Evolutionary conservation across 2,329 filamentous ascomycete genomes (phyloP).

Genomic region (Falciphora oryzae): DNA sequence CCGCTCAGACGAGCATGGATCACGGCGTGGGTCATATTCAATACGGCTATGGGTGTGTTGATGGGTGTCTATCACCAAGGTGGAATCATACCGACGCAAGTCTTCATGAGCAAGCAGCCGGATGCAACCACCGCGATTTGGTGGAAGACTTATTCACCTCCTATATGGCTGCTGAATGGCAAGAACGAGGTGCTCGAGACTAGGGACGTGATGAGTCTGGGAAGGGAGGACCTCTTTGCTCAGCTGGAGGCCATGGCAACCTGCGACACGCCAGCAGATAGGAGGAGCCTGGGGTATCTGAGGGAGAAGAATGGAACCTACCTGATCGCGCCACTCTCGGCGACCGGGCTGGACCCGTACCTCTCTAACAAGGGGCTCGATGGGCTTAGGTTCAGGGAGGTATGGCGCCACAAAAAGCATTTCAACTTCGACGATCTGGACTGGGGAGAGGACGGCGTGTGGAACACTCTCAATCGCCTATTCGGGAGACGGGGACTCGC

Average conservation of each 20-base stretch:
- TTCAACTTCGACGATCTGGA: slow-evolving; percentile 77
- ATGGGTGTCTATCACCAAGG: slow-evolving; percentile 84
- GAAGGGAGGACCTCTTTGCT: slow-evolving; percentile 52
- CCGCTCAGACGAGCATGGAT: slow-evolving; percentile 49
- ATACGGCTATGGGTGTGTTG: slow-evolving; percentile 58
- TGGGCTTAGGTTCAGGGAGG: slow-evolving; percentile 59
- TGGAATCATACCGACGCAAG: slow-evolving; percentile 68
- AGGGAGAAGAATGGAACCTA: slow-evolving; percentile 61
- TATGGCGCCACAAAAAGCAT: slow-evolving; percentile 64
- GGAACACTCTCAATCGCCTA: slow-evolving; percentile 63
- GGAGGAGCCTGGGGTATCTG: slow-evolving; percentile 48
- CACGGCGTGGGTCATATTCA: slow-evolving; percentile 62
- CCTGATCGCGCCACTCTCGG: slow-evolving; percentile 68
- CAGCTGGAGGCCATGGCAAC: slow-evolving; percentile 54
- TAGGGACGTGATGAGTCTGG: slow-evolving; percentile 67
- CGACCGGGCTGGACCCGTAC: slow-evolving; percentile 62
- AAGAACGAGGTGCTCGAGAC: slow-evolving; percentile 68
- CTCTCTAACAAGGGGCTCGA: slow-evolving; percentile 52
- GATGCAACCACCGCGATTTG: slow-evolving; percentile 67
- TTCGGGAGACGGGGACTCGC: slow-evolving; percentile 57
- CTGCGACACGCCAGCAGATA: slow-evolving; percentile 54
- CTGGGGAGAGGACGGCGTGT: slow-evolving; percentile 70
- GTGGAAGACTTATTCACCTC: slow-evolving; percentile 85
- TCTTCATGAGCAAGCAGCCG: slow-evolving; percentile 64
- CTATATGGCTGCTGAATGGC: slow-evolving; percentile 72